Evolutionary conservation across 495 filamentous ascomycete species (phyloP), one percentile per base, ranked within the genome.

Genomic region (Aspergillus funiculosus): DNA sequence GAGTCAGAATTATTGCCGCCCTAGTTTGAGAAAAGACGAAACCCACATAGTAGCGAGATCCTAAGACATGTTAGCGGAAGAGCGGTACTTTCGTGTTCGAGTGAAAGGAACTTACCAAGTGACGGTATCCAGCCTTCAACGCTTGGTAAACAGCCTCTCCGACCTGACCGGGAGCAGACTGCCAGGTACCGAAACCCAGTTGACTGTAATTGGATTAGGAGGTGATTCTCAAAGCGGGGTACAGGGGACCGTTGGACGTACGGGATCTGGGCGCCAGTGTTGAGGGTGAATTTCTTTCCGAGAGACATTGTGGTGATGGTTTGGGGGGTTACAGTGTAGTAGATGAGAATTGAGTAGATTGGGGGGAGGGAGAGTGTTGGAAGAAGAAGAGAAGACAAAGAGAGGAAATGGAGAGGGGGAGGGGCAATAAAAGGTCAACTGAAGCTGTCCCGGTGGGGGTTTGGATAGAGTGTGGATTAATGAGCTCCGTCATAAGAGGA

Each of bases 111-210:
- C 66, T 31, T 57, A 70, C 67, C 64, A 78, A 57, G 51, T 78
- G 74, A 53, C 74, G 72, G 60, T 78, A 79, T 47, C 76, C 76
- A 14, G 64, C 62, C 60, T 71, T 75, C 52, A 79, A 52, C 35
- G 76, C 76, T 50, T 67, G 53, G 42, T 75, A 72, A 46, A 79
- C 76, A 32, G 73, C 72, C 48, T 72, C 60, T 26, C 70, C 71
- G 43, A 79, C 75, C 59, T 77, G 64, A 37, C 72, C 72, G 35
- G 67, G 74, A 43, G 64, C 67, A 21, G 73, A 70, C 47, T 76
- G 73, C 75, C 75, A 79, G 50, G 75, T 79, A 43, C 76, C 76
- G 39, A 77, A 69, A 45, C 76, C 76, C 57, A 78, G 52, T 46
- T 64, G 62, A 49, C 69, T 72, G 40, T 19, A 32, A 7, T 11